These are phyloP conservation scores for Euphorbia pulcherrima DNA, from an alignment of 345 rosid species.

Conservation along the genomic window DNA sequence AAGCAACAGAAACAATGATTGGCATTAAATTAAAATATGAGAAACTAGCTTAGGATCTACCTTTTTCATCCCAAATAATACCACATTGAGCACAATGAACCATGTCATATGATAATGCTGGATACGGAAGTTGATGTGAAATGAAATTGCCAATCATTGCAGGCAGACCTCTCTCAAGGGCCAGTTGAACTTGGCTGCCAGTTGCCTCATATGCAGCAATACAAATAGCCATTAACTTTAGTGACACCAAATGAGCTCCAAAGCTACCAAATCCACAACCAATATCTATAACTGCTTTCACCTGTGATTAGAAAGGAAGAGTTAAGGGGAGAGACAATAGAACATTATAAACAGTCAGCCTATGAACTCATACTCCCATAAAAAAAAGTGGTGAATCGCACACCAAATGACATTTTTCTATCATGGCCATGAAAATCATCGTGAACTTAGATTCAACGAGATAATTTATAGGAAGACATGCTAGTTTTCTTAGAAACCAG, in stretches of 20 bases:
- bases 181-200: slow-evolving; percentile 95
- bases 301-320: slow-evolving; percentile 36
- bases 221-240: slow-evolving; percentile 79
- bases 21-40: neutral
- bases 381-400: neutral
- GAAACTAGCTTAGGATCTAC: slow-evolving; percentile 32
- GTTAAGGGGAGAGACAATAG: neutral
- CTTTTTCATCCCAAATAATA: slow-evolving; percentile 82
- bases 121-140: slow-evolving; percentile 83
- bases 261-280: slow-evolving; percentile 99
- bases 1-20: neutral
- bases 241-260: slow-evolving; percentile 85
- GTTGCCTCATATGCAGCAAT: slow-evolving; percentile 87
- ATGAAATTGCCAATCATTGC: slow-evolving; percentile 88
- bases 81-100: slow-evolving; percentile 98
- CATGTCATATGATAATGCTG: slow-evolving; percentile 84
- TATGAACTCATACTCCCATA: no score
- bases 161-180: slow-evolving; percentile 98
- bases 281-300: slow-evolving; percentile 71
- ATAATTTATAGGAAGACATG: slow-evolving; percentile 1
- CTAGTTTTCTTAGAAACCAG: slow-evolving; percentile 5
- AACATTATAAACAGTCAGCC: slow-evolving; percentile 5
- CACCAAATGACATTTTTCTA: neutral
- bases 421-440: neutral
- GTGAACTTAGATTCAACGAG: neutral